Base-by-base conservation (phyloP, 2,329 filamentous ascomycete species). In the Cercospora sojina region DNA sequence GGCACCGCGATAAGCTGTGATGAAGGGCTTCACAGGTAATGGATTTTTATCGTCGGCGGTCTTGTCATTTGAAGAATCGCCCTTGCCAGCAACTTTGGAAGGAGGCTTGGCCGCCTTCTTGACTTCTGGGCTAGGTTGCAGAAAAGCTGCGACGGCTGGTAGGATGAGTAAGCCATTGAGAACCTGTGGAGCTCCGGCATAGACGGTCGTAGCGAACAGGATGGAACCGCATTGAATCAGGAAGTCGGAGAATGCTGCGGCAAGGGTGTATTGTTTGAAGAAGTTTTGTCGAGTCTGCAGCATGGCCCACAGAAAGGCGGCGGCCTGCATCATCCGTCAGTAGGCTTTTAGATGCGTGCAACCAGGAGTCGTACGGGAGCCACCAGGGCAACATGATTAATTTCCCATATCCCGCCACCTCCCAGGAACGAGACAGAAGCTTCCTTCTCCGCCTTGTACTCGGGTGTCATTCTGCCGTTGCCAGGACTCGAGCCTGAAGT, bases 391-490 rank as follows among this genome's bases (percentile, higher is more conserved):
- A 98, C 91, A 73, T 87, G 86, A 78, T 93, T 94, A 81, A 99
- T 93, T 78, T 99, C 95, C 72, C 85, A 82, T 67, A 96, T 88
- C 32, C 88, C 86, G 66, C 95, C 92, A 47, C 95, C 95, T 6
- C 90, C 89, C 31, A 97, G 87, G 78, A 93, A 91, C 63, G 94
- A 97, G 75, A 99, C 95, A 78, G 97, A 97, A 76, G 92, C 92
- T 83, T 96, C 93, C 82, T 99, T 99, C 72, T 90, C 85, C 75
- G 90, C 87, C 81, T 97, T 99, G 83, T 97, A 97, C 80, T 85
- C 89, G 38, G 73, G 72, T 56, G 73, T 74, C 75, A 77, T 76
- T 25, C 56, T 66, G 38, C 57, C 47, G 23, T 38, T 31, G 7
- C 32, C 29, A 53, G 41, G 23, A 43, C 57, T 41, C n/a, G 43